Evolutionary conservation across 305 asterid species (phyloP).

Genomic region (Fraxinus floribunda): DNA sequence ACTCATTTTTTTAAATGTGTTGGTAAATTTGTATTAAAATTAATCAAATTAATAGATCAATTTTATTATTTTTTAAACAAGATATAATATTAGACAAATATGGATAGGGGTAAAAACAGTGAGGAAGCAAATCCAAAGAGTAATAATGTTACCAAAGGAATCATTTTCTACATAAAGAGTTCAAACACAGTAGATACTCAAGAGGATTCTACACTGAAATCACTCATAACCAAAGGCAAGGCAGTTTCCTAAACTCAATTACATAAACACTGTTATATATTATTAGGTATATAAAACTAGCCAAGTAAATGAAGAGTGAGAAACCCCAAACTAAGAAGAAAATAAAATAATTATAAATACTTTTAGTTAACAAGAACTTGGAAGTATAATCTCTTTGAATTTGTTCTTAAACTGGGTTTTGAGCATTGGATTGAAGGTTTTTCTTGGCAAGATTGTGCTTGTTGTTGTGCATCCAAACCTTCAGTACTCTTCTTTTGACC

Average conservation of each 20-base stretch:
- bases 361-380: not conserved
- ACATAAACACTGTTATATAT: constrained; percentile 8
- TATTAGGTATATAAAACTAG: constrained; percentile 13
- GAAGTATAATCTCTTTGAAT: not conserved
- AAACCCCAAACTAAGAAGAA: not conserved
- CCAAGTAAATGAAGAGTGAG: constrained; percentile 11
- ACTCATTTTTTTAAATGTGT: too few relatives aligned
- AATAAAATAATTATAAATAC: not conserved
- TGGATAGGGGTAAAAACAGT: not conserved
- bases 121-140: not conserved
- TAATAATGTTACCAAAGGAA: not conserved
- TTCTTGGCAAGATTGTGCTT: constrained; percentile 37
- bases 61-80: too few relatives aligned
- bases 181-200: not conserved
- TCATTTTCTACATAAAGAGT: not conserved
- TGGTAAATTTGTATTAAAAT: too few relatives aligned
- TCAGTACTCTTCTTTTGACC: constrained; percentile 35
- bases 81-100: not conserved
- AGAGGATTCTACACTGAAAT: not conserved
- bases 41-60: too few relatives aligned
- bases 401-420: constrained; percentile 21
- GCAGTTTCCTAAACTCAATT: constrained; percentile 19
- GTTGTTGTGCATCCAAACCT: constrained; percentile 46
- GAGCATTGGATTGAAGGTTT: constrained; percentile 18
- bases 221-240: constrained; percentile 10